Conservation (phyloP, 768 basidiomycete species). For the Leccinum variicolor region DNA sequence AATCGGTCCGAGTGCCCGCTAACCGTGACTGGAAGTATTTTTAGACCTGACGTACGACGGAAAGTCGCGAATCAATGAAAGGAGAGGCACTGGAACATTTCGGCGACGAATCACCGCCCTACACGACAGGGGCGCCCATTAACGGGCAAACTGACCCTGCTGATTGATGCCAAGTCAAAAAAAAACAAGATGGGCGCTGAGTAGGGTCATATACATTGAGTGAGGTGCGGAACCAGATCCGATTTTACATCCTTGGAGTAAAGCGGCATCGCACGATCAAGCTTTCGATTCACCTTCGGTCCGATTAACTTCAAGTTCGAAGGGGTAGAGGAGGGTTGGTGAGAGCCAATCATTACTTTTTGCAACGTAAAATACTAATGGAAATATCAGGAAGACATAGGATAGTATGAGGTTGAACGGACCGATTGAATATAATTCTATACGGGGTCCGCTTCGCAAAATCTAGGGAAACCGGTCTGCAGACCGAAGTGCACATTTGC, state of each 20-base stretch:
- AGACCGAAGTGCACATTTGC: not conserved
- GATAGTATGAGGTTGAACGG: not conserved
- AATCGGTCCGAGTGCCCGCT: not conserved
- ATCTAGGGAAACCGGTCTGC: not conserved
- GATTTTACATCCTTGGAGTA: not conserved
- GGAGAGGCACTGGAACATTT: not conserved
- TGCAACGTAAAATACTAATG: not conserved
- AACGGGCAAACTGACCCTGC: not conserved
- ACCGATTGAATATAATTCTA: not conserved
- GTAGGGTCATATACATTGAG: not conserved
- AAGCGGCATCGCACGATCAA: not conserved
- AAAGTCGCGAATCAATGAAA: not conserved
- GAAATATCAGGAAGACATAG: not conserved
- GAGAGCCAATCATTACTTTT: not conserved
- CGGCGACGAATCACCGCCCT: not conserved
- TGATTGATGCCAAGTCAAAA: not conserved
- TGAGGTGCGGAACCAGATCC: not conserved
- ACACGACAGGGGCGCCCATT: not conserved
- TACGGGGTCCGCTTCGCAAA: not conserved
- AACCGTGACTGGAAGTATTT: constrained; percentile 6
- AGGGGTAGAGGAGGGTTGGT: not conserved
- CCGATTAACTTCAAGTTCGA: not conserved
- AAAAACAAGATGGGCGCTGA: not conserved
- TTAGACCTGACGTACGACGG: not conserved
- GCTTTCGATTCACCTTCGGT: not conserved